phyloP scores from a whole-genome alignment of 2,329 filamentous ascomycete species.

The Zarea fungicola region DNA sequence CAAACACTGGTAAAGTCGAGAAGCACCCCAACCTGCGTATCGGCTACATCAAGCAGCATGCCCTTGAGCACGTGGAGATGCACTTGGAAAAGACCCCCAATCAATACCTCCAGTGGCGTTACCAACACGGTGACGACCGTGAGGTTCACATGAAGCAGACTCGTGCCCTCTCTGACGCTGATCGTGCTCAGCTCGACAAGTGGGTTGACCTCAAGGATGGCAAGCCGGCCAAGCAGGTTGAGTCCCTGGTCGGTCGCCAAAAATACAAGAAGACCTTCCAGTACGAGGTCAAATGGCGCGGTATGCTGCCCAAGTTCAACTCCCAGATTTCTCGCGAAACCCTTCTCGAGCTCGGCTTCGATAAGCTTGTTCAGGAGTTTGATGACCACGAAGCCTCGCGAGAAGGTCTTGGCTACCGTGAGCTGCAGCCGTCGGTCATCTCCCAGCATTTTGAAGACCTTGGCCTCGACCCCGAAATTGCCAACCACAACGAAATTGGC shows the following conservation, averaged over 20 bases:
- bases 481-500: slow-evolving; percentile 97
- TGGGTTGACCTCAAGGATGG: slow-evolving; percentile 80
- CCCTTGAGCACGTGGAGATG: slow-evolving; percentile 98
- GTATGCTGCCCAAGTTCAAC: slow-evolving; percentile 88
- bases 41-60: slow-evolving; percentile 99
- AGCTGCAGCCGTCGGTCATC: slow-evolving; percentile 88
- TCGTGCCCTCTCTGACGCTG: slow-evolving; percentile 77
- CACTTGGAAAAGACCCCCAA: slow-evolving; percentile 98
- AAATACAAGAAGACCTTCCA: slow-evolving; percentile 99
- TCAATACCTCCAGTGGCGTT: slow-evolving; percentile 98
- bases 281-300: slow-evolving; percentile 95
- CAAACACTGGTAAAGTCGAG: slow-evolving; percentile 79
- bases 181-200: slow-evolving; percentile 89
- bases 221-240: slow-evolving; percentile 69
- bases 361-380: slow-evolving; percentile 94
- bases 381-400: slow-evolving; percentile 98
- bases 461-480: slow-evolving; percentile 93
- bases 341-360: slow-evolving; percentile 76
- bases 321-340: slow-evolving; percentile 90
- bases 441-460: slow-evolving; percentile 98
- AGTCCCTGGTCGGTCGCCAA: slow-evolving; percentile 88
- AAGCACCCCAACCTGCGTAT: slow-evolving; percentile 99
- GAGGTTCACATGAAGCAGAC: slow-evolving; percentile 98
- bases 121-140: slow-evolving; percentile 92
- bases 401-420: slow-evolving; percentile 93